Conservation (phyloP, 1,284 basidiomycete species). For the Melanopsichium pennsylvanicum region DNA sequence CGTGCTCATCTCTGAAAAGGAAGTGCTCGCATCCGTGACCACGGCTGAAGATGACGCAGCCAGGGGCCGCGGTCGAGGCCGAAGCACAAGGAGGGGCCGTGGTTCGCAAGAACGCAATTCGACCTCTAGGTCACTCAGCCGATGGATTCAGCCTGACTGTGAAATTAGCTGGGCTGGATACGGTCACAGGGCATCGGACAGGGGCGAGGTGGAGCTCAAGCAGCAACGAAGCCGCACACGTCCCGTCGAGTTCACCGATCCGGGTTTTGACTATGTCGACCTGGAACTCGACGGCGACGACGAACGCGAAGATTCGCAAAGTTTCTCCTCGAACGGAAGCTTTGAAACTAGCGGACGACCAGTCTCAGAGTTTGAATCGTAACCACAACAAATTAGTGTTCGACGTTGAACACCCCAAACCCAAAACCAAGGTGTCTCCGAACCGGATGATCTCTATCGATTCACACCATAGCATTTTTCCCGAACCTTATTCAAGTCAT, state of each 20-base stretch:
- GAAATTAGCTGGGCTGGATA: conserved; percentile 45
- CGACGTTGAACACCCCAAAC: conserved; percentile 13
- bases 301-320: conserved; percentile 26
- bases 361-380: conserved; percentile 15
- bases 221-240: conserved; percentile 12
- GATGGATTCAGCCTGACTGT: conserved; percentile 29
- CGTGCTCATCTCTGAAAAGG: conserved; percentile 28
- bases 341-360: conserved; percentile 23
- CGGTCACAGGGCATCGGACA: conserved; percentile 34
- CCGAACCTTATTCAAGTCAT: too few species aligned
- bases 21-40: background rate
- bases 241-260: conserved; percentile 24
- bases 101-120: conserved; percentile 38
- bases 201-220: conserved; percentile 14
- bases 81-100: conserved; percentile 25
- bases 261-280: conserved; percentile 54
- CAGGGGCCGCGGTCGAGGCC: conserved; percentile 16
- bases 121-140: conserved; percentile 27
- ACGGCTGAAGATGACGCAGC: conserved; percentile 1
- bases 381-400: background rate
- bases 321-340: conserved; percentile 30
- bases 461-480: conserved; percentile 1
- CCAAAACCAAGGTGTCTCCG: conserved; percentile 17
- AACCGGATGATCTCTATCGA: too few species aligned
- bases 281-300: conserved; percentile 53